A percentile compares a stretch with the other conserved stretches of the same genome.
Conservation (phyloP, 208 protist genomes). For the Leishmania martiniquensis region DNA sequence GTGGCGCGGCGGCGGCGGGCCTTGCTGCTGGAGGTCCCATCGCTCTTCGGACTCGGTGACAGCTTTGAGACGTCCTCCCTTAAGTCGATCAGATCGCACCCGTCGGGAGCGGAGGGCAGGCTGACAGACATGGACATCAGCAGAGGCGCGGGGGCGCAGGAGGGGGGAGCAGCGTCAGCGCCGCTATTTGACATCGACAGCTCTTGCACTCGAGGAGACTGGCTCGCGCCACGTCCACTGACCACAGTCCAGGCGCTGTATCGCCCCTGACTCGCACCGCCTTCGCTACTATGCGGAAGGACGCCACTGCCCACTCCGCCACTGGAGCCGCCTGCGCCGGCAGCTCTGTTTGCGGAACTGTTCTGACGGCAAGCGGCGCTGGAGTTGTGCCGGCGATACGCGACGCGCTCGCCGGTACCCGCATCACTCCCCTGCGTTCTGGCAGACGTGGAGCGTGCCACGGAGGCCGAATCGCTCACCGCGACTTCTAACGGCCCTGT, state of each 20-base stretch:
- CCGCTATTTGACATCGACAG: constrained; percentile 18
- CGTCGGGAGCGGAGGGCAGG: background rate
- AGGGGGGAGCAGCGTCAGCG: constrained; percentile 12
- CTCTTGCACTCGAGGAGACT: constrained; percentile 20
- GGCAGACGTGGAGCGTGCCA: background rate
- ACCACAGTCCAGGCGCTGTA: constrained; percentile 20
- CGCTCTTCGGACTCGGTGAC: constrained; percentile 19
- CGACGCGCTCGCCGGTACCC: background rate
- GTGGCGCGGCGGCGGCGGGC: background rate
- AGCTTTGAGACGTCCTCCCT: background rate
- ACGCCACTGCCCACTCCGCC: background rate
- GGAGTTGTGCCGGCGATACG: background rate
- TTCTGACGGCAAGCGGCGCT: background rate
- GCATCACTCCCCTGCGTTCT: background rate
- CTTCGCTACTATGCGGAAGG: constrained; percentile 9
- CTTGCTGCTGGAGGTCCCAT: background rate
- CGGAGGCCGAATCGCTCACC: background rate
- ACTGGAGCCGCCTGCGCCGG: background rate
- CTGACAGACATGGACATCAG: background rate
- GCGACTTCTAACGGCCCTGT: background rate
- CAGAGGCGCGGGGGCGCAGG: constrained; percentile 18
- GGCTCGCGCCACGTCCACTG: constrained; percentile 21
- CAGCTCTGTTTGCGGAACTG: background rate
- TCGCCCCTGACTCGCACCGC: constrained; percentile 13
- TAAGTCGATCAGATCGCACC: constrained; percentile 1